These are phyloP conservation scores for Fragaria nilgerrensis DNA, from an alignment of 306 rosid genomes.

Conservation along the genomic window DNA sequence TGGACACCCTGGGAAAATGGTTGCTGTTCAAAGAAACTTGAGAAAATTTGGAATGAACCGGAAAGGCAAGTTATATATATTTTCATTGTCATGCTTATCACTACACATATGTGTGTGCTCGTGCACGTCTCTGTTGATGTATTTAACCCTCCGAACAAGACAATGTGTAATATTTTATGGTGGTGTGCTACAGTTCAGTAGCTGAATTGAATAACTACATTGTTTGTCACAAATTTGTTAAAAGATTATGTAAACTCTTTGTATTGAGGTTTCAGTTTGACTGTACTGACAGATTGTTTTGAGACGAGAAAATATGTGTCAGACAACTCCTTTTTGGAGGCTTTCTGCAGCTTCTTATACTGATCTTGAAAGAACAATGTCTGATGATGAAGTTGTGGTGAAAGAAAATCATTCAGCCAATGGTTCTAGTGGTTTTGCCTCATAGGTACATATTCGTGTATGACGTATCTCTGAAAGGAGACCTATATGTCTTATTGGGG, in stretches of 20 bases:
- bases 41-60: constrained; percentile 60
- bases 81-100: background rate
- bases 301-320: constrained; percentile 56
- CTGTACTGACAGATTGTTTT: constrained; percentile 43
- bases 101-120: background rate
- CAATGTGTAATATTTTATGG: background rate
- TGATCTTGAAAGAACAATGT: constrained; percentile 37
- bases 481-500: constrained; percentile 12
- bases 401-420: constrained; percentile 24
- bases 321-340: constrained; percentile 63
- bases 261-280: constrained; percentile 3
- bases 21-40: constrained; percentile 50
- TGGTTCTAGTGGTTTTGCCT: constrained; percentile 21
- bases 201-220: background rate
- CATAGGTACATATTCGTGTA: constrained; percentile 24
- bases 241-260: background rate
- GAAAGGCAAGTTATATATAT: constrained; percentile 36
- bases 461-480: background rate
- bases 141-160: background rate
- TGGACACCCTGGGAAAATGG: constrained; percentile 61
- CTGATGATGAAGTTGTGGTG: constrained; percentile 24
- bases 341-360: constrained; percentile 55
- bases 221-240: background rate
- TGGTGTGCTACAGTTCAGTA: background rate
- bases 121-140: background rate